Conservation (phyloP, 2,329 filamentous ascomycete genomes). For the Cyclaneusma minus region DNA sequence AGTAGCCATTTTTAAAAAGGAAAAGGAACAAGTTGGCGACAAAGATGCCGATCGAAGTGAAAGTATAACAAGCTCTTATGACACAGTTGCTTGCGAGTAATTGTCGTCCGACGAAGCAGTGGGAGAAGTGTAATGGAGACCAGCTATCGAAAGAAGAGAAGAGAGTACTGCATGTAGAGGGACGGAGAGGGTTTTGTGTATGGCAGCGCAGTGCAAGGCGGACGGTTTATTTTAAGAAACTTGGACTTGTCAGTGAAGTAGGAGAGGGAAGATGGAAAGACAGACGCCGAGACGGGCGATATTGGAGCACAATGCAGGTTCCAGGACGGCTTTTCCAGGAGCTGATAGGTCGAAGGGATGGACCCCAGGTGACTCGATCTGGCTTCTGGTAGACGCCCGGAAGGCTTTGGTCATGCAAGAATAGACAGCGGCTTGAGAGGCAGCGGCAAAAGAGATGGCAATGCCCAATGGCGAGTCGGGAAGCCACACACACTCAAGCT, state of each 20-base stretch:
- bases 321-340: conserved; percentile 1
- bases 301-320: background rate
- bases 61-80: conserved; percentile 8
- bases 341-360: background rate
- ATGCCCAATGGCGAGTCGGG: too few relatives aligned
- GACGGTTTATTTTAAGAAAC: too few relatives aligned
- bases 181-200: conserved; percentile 15
- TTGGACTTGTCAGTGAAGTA: background rate
- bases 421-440: too few relatives aligned
- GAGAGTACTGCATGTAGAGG: conserved; percentile 11
- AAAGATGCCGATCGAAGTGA: conserved; percentile 10
- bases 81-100: conserved; percentile 4
- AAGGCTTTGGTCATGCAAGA: too few relatives aligned
- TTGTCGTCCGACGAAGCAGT: conserved; percentile 4
- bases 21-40: conserved; percentile 7
- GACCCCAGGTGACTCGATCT: background rate
- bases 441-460: too few relatives aligned
- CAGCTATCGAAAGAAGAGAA: conserved; percentile 17
- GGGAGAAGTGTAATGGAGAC: conserved; percentile 16
- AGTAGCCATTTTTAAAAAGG: conserved; percentile 8
- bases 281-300: background rate
- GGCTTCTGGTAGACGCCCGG: too few relatives aligned
- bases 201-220: conserved; percentile 16
- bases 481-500: too few relatives aligned
- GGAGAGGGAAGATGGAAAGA: background rate